These are phyloP conservation scores for Candida peoriensis DNA, from an alignment of 805 yeast genomes.

Conservation along the genomic window DNA sequence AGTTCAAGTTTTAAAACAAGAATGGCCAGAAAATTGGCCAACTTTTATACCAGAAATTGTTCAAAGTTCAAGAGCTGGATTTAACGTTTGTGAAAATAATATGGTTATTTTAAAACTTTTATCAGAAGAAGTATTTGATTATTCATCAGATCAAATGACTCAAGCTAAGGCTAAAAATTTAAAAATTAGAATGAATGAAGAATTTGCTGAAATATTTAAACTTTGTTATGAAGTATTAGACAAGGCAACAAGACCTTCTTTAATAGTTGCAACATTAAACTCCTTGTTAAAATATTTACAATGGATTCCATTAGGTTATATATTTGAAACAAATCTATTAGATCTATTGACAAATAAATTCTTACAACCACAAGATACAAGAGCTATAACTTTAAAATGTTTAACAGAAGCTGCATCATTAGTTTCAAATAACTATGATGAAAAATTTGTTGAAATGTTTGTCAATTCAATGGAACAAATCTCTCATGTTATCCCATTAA, in stretches of 20 bases:
- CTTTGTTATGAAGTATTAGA: conserved; percentile 91
- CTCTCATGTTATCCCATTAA: conserved; percentile 60
- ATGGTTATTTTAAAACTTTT: conserved; percentile 86
- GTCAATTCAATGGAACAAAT: conserved; percentile 69
- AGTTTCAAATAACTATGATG: conserved; percentile 47
- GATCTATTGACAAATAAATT: conserved; percentile 70
- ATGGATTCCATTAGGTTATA: conserved; percentile 90
- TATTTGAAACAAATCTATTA: conserved; percentile 82
- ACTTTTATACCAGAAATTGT: conserved; percentile 92
- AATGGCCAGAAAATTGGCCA: conserved; percentile 99
- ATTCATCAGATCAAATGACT: conserved; percentile 92
- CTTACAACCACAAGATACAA: conserved; percentile 68
- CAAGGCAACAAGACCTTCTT: conserved; percentile 77
- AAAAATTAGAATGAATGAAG: conserved; percentile 79
- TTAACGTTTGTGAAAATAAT: conserved; percentile 95
- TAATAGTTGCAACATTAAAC: conserved; percentile 78
- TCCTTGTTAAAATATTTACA: conserved; percentile 80
- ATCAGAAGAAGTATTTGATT: conserved; percentile 95
- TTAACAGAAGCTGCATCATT: conserved; percentile 84
- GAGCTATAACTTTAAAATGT: conserved; percentile 85
- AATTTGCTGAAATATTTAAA: conserved; percentile 89
- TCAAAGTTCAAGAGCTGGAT: conserved; percentile 72
- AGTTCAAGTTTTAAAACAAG: conserved; percentile 93
- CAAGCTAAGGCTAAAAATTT: conserved; percentile 86
- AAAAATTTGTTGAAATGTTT: conserved; percentile 65